These are phyloP conservation scores for Entomortierella parvispora DNA, from an alignment of 192 early-diverging fungal species.

Conservation along the genomic window DNA sequence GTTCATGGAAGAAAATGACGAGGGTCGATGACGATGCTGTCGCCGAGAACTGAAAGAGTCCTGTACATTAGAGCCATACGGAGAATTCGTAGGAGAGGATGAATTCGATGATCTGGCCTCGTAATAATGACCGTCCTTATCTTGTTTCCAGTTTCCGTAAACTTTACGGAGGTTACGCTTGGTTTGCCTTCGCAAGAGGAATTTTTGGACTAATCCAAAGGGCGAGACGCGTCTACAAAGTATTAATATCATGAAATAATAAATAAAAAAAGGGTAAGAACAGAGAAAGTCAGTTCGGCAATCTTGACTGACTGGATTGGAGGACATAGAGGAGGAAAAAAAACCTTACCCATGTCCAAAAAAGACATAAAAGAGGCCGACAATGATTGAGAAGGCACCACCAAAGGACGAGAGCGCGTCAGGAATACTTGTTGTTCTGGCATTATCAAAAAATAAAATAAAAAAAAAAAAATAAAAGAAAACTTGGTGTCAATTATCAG, in stretches of 20 bases:
- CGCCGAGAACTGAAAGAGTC: too few relatives aligned
- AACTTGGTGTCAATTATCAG: too few relatives aligned
- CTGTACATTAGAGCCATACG: too few relatives aligned
- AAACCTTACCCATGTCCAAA: conserved; percentile 6
- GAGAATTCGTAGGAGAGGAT: too few relatives aligned
- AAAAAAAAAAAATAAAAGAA: too few relatives aligned
- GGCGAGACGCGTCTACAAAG: background rate
- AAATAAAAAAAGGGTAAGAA: too few relatives aligned
- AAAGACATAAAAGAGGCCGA: background rate
- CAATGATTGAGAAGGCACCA: conserved; percentile 14
- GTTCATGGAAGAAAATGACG: too few relatives aligned
- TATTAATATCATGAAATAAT: background rate
- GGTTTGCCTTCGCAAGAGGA: background rate
- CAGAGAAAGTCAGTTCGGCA: too few relatives aligned
- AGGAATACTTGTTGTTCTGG: background rate
- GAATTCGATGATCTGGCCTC: background rate
- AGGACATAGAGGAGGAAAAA: background rate
- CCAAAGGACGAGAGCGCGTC: conserved; percentile 12
- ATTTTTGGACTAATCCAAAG: conserved; percentile 15
- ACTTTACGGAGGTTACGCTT: conserved; percentile 1
- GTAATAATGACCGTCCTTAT: conserved; percentile 1
- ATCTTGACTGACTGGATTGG: too few relatives aligned
- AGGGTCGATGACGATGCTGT: too few relatives aligned
- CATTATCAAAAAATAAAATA: too few relatives aligned
- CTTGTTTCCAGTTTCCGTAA: conserved; percentile 11